Evolutionary conservation across 2,329 filamentous ascomycete genomes (phyloP).

Genomic region (Mycosphaerella arachidis): DNA sequence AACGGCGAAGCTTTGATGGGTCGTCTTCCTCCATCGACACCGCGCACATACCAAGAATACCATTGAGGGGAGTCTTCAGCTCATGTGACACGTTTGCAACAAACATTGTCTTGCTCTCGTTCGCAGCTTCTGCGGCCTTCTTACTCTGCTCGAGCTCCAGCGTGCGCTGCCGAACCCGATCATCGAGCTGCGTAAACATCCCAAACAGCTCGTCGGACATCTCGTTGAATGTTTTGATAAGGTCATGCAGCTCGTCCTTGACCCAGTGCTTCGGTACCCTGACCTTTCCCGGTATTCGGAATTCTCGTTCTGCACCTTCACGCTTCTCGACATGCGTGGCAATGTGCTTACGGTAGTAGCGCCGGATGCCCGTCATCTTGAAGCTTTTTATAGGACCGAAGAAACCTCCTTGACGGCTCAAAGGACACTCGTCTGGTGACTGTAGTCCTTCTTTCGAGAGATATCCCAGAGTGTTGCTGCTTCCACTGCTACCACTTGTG

Average conservation of each 20-base stretch:
- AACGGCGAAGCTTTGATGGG: slow-evolving; percentile 69
- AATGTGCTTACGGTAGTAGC: slow-evolving; percentile 2
- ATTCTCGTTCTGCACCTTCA: slow-evolving; percentile 46
- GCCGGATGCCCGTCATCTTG: neutral
- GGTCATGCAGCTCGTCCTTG: slow-evolving; percentile 78
- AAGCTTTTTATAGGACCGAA: slow-evolving; percentile 33
- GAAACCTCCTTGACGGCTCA: slow-evolving; percentile 23
- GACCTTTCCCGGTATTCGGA: slow-evolving; percentile 82
- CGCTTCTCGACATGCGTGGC: slow-evolving; percentile 24
- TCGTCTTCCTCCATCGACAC: slow-evolving; percentile 91
- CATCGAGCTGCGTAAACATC: slow-evolving; percentile 79
- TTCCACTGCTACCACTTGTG: slow-evolving; percentile 29
- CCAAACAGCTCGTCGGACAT: slow-evolving; percentile 88
- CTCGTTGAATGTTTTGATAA: slow-evolving; percentile 81
- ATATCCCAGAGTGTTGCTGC: slow-evolving; percentile 31
- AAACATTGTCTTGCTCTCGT: slow-evolving; percentile 68
- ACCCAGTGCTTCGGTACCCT: slow-evolving; percentile 68
- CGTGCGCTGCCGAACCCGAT: slow-evolving; percentile 78
- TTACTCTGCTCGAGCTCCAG: slow-evolving; percentile 83
- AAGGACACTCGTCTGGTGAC: neutral
- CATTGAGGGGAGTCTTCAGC: slow-evolving; percentile 90
- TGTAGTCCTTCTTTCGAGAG: slow-evolving; percentile 2
- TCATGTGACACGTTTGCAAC: slow-evolving; percentile 51
- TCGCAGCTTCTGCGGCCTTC: slow-evolving; percentile 87
- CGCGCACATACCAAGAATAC: slow-evolving; percentile 89